These are phyloP conservation scores for Mucuna pruriens DNA, from an alignment of 306 rosid species.

Conservation along the genomic window DNA sequence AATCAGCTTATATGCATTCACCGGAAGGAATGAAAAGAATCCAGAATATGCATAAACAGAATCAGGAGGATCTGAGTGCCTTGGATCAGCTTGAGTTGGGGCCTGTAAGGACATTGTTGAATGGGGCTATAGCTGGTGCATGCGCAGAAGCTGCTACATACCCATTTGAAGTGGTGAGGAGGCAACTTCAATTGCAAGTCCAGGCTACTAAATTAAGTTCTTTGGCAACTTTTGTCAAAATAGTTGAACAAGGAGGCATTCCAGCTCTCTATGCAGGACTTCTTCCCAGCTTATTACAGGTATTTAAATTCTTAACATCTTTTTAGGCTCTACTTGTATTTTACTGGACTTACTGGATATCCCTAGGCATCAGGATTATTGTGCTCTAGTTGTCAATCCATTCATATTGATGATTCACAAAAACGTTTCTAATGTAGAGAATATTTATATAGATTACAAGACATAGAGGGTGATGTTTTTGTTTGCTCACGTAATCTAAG, in stretches of 20 bases:
- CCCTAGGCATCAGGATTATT: not conserved
- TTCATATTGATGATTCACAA: conserved; percentile 12
- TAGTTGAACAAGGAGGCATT: conserved; percentile 86
- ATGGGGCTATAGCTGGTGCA: conserved; percentile 97
- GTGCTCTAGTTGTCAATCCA: not conserved
- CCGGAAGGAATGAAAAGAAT: conserved; percentile 90
- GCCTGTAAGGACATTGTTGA: conserved; percentile 75
- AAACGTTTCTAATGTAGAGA: not conserved
- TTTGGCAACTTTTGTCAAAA: conserved; percentile 70
- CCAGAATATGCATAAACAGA: conserved; percentile 66
- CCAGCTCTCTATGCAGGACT: conserved; percentile 95
- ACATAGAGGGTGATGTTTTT: not conserved
- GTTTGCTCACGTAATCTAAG: conserved; percentile 11
- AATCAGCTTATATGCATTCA: conserved; percentile 83
- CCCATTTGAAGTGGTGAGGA: conserved; percentile 94
- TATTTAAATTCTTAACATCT: conserved; percentile 41
- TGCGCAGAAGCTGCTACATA: conserved; percentile 96
- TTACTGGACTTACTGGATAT: not conserved
- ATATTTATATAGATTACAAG: not conserved
- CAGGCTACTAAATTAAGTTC: conserved; percentile 81
- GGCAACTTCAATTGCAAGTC: conserved; percentile 90
- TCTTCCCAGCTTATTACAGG: conserved; percentile 97
- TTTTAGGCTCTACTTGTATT: conserved; percentile 6
- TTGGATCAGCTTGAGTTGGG: conserved; percentile 95
- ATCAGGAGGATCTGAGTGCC: conserved; percentile 73